Evolutionary conservation across 495 filamentous ascomycete species (phyloP).

Genomic region (Tuber umbilicatum): DNA sequence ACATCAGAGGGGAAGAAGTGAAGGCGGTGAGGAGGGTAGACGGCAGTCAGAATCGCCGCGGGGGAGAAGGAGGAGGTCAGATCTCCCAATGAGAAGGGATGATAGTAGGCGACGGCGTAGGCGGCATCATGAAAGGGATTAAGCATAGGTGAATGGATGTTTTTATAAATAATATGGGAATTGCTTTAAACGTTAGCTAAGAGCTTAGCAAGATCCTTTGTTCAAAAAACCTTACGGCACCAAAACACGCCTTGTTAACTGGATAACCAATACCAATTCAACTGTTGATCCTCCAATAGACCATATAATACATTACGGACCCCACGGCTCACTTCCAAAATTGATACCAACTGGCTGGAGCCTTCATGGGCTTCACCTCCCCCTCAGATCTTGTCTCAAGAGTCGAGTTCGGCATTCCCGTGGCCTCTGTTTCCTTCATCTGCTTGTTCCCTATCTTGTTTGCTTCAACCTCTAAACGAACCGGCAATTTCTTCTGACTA

Average conservation of each 20-base stretch:
- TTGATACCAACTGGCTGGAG: background rate
- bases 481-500: background rate
- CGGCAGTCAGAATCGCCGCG: background rate
- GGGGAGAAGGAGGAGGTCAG: background rate
- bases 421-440: background rate
- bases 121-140: background rate
- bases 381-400: background rate
- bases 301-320: background rate
- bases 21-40: background rate
- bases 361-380: background rate
- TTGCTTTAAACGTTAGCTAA: background rate
- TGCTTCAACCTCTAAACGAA: background rate
- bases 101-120: background rate
- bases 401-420: background rate
- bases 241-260: background rate
- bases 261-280: background rate
- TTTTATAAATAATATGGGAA: background rate
- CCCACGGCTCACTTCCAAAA: background rate
- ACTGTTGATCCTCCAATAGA: background rate
- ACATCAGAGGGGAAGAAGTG: conserved; percentile 8
- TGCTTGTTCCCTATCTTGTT: background rate
- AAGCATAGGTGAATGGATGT: background rate
- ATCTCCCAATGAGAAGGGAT: background rate
- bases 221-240: background rate
- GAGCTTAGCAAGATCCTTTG: background rate